Evolutionary conservation across 2,329 filamentous ascomycete genomes (phyloP).

Genomic region (Lachnellula hyalina): DNA sequence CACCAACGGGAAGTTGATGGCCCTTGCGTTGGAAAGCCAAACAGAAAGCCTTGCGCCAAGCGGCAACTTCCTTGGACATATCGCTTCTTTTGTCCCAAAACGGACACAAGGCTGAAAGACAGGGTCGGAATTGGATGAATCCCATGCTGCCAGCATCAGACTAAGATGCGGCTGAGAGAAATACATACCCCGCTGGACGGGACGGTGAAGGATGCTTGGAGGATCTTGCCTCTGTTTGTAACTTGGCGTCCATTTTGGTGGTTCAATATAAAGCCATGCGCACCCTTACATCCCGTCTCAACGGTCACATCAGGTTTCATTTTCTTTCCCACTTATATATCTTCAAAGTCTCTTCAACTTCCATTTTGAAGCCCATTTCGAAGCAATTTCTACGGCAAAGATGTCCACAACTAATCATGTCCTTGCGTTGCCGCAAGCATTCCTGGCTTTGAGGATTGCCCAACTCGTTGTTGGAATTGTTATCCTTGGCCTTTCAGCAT

Average conservation of each 20-base stretch:
- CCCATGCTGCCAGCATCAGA: no score
- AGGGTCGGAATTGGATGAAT: neutral
- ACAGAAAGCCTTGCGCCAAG: neutral
- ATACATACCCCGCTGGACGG: neutral
- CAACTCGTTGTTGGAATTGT: slow-evolving; percentile 39
- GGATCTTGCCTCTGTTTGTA: neutral
- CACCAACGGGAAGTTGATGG: neutral
- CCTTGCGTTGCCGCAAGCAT: neutral
- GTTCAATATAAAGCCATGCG: neutral
- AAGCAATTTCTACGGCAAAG: neutral
- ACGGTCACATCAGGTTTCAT: neutral
- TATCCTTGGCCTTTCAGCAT: slow-evolving; percentile 44
- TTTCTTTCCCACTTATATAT: neutral
- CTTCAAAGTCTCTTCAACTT: neutral
- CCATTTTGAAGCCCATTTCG: neutral
- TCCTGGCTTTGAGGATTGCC: slow-evolving; percentile 8
- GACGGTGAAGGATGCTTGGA: neutral
- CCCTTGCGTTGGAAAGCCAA: neutral
- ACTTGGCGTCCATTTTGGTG: neutral
- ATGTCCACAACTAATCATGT: neutral
- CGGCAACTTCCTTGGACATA: neutral
- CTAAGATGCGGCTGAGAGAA: neutral
- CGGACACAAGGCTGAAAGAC: neutral
- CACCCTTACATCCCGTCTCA: neutral
- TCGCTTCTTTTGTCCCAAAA: neutral